Base-by-base conservation (phyloP, 345 rosid genomes). In the Gossypium stocksii region DNA sequence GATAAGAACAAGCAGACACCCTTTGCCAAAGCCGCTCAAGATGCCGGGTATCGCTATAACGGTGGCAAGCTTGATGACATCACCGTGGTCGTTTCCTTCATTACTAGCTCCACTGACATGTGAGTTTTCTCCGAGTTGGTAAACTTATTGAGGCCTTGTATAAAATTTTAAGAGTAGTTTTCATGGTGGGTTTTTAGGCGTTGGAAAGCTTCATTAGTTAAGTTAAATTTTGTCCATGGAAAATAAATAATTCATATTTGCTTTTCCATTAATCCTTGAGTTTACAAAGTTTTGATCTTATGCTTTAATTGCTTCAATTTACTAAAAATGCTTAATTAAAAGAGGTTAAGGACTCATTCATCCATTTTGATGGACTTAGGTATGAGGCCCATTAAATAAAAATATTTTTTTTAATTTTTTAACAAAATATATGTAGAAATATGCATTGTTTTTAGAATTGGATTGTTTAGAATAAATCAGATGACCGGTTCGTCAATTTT, bases 61-160 rank as follows among this genome's bases (percentile, higher is more conserved):
- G 98, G 99, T 7, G 99, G 99, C 81, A 95, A 95, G 83, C 96
- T 95, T 68, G 98, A 95, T 41, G 98, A 95, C 80, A 91, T 95
- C 74, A 95, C 98, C 2, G 98, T 89, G n/a, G 92, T 95, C 16
- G 97, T 95, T 70, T 95, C 99, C 29, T 91, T 83, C 68, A 68
- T 94, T 53, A 82, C 83, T 60, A 75, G 77, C 78, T 71, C 56
- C 16, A 1, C 68, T 3, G 15, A 62, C n/a, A 23, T 29, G 34
- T 62, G 60, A 62, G 56, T 29, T n/a, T 48, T 60, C 49, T 17
- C 48, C 34, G n/a, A 48, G 20, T 45, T 22, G 23, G 49, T 73
- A n/a, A 6, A 60, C 41, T 41, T 16, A 22, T 71, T 22, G 29
- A 54, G 29, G 20, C 53, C 53, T 38, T 20, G 41, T 60, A 25